These are phyloP conservation scores for Globisporangium viniferum DNA, from an alignment of 352 stramenopile genomes.

Conservation along the genomic window DNA sequence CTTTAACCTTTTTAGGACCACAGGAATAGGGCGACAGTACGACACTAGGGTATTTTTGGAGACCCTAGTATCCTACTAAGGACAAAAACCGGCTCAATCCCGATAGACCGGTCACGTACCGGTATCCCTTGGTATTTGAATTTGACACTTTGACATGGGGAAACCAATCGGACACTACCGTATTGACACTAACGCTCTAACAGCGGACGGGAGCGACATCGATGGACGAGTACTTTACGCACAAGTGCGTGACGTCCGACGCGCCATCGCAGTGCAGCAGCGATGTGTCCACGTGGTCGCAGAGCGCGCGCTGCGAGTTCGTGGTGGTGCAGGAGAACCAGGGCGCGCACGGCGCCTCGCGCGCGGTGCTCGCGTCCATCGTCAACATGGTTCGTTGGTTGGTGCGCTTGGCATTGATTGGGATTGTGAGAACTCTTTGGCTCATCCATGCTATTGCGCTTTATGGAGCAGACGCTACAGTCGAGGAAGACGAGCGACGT, in stretches of 20 bases:
- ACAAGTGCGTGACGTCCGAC: conserved; percentile 66
- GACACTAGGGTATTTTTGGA: too few species aligned
- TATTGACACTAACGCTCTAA: too few species aligned
- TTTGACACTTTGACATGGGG: too few species aligned
- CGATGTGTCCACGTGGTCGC: conserved; percentile 27
- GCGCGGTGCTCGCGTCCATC: conserved; percentile 50
- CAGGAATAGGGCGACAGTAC: too few species aligned
- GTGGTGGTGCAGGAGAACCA: conserved; percentile 68
- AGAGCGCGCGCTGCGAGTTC: conserved; percentile 37
- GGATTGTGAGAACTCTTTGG: not conserved
- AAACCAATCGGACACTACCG: too few species aligned
- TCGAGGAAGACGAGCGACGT: conserved; percentile 31
- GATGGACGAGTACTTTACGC: conserved; percentile 67
- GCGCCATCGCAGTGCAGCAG: conserved; percentile 6
- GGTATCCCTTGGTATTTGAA: too few species aligned
- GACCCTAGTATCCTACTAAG: too few species aligned
- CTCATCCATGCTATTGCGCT: not conserved
- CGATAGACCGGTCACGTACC: too few species aligned
- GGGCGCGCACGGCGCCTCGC: conserved; percentile 45
- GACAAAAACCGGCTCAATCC: too few species aligned
- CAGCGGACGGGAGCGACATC: not conserved
- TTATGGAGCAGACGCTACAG: conserved; percentile 14
- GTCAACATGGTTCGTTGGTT: conserved; percentile 26
- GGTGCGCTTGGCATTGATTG: not conserved
- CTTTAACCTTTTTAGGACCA: too few species aligned